Evolutionary conservation across 2,329 filamentous ascomycete genomes (phyloP).

Genomic region (Venturia aucupariae): DNA sequence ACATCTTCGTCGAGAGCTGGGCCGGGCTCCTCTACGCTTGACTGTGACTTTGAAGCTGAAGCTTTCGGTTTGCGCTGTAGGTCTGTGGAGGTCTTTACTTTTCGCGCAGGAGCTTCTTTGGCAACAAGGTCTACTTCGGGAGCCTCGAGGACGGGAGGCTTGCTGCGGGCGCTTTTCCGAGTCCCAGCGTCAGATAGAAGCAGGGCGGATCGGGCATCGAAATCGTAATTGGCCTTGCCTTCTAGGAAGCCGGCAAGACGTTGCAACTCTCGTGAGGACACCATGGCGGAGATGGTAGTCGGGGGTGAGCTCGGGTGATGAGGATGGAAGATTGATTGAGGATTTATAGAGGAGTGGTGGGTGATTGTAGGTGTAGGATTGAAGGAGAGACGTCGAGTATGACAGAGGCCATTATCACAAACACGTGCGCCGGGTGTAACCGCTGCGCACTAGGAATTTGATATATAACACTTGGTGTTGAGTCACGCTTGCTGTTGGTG

Average conservation of each 20-base stretch:
- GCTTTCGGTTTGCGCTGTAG: not conserved
- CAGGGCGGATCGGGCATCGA: not conserved
- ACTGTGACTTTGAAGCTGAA: not conserved
- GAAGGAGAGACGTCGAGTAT: not conserved
- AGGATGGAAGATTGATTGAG: not conserved
- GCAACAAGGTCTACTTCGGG: not conserved
- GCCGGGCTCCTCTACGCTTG: not conserved
- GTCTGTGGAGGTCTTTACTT: not conserved
- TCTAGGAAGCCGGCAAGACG: not conserved
- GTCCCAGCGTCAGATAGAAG: not conserved
- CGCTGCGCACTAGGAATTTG: not conserved
- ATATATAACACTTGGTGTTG: not conserved
- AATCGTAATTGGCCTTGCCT: not conserved
- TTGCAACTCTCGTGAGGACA: not conserved
- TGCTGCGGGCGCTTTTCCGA: not conserved
- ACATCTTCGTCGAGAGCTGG: not conserved
- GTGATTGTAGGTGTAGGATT: not conserved
- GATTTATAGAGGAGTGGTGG: not conserved
- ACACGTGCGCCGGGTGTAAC: not conserved
- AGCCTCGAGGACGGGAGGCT: not conserved
- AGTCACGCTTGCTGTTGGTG: not conserved
- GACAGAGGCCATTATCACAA: not conserved
- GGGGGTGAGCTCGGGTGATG: too few species aligned
- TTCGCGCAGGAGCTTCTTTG: not conserved
- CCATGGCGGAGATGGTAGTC: not conserved